Conservation (phyloP, 2,329 filamentous ascomycete genomes). For the Geosmithia morbida region DNA sequence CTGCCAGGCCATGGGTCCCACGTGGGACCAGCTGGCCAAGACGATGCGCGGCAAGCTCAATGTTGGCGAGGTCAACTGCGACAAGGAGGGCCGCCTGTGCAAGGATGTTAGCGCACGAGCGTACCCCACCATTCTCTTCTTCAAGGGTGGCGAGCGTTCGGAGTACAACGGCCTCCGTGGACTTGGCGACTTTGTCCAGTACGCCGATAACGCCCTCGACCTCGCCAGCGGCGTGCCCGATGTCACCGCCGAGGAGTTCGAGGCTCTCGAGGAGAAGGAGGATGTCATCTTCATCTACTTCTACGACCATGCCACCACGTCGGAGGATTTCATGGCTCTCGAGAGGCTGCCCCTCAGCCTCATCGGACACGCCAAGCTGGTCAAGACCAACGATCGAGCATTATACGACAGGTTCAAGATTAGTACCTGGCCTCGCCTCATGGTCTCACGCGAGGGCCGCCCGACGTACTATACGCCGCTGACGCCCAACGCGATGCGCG, state of each 20-base stretch:
- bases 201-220: slow-evolving; percentile 74
- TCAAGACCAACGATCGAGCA: slow-evolving; percentile 71
- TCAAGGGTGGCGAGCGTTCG: slow-evolving; percentile 79
- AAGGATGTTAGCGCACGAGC: slow-evolving; percentile 70
- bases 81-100: slow-evolving; percentile 73
- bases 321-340: slow-evolving; percentile 79
- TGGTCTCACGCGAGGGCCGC: slow-evolving; percentile 80
- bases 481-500: slow-evolving; percentile 82
- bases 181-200: slow-evolving; percentile 76
- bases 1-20: slow-evolving; percentile 83
- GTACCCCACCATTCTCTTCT: slow-evolving; percentile 86
- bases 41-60: slow-evolving; percentile 86
- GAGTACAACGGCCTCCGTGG: slow-evolving; percentile 90
- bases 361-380: slow-evolving; percentile 81
- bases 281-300: slow-evolving; percentile 97
- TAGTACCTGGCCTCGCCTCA: slow-evolving; percentile 84
- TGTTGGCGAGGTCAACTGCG: slow-evolving; percentile 92
- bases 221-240: slow-evolving; percentile 64
- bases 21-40: slow-evolving; percentile 78
- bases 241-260: slow-evolving; percentile 62
- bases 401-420: slow-evolving; percentile 83
- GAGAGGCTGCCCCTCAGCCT: slow-evolving; percentile 77
- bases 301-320: slow-evolving; percentile 89
- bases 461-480: slow-evolving; percentile 82
- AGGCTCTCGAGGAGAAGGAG: slow-evolving; percentile 77